Conservation (phyloP, 1,139 yeast genomes). For the Yamadazyma trypodendri region DNA sequence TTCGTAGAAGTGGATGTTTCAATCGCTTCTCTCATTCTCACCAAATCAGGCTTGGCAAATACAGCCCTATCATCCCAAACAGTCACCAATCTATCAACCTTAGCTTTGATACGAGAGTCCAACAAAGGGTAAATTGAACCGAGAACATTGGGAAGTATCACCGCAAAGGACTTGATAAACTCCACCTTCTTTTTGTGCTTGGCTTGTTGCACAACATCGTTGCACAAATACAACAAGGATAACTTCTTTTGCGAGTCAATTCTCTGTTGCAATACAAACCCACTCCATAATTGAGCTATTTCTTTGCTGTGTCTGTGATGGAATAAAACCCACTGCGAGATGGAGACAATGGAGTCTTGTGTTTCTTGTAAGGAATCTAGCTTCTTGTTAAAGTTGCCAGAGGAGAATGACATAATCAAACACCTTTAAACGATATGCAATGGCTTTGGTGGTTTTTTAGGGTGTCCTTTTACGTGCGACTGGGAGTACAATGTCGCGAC, state of each 20-base stretch:
- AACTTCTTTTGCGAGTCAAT: constrained; percentile 40
- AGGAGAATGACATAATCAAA: constrained; percentile 62
- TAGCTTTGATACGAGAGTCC: constrained; percentile 46
- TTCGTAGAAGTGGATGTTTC: not conserved
- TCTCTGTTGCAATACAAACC: constrained; percentile 27
- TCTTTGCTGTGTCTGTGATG: constrained; percentile 66
- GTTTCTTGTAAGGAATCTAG: constrained; percentile 67
- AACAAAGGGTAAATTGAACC: constrained; percentile 29
- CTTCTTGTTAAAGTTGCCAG: constrained; percentile 55
- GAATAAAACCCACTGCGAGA: constrained; percentile 83
- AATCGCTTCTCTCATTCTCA: constrained; percentile 31
- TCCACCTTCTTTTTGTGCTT: constrained; percentile 62
- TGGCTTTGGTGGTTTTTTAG: not conserved
- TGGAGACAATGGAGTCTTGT: constrained; percentile 78
- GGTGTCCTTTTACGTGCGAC: not conserved
- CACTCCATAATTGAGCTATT: constrained; percentile 64
- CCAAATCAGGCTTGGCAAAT: constrained; percentile 45
- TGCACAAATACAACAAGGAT: constrained; percentile 68
- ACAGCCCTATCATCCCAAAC: constrained; percentile 77
- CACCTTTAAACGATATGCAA: no score
- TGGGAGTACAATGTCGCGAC: no score
- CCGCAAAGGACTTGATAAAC: constrained; percentile 58
- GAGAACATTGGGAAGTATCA: constrained; percentile 42
- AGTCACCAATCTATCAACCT: constrained; percentile 60
- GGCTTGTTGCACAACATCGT: constrained; percentile 83